Base-by-base conservation (phyloP, 1,139 yeast genomes). In the Yamadazyma triangularis region DNA sequence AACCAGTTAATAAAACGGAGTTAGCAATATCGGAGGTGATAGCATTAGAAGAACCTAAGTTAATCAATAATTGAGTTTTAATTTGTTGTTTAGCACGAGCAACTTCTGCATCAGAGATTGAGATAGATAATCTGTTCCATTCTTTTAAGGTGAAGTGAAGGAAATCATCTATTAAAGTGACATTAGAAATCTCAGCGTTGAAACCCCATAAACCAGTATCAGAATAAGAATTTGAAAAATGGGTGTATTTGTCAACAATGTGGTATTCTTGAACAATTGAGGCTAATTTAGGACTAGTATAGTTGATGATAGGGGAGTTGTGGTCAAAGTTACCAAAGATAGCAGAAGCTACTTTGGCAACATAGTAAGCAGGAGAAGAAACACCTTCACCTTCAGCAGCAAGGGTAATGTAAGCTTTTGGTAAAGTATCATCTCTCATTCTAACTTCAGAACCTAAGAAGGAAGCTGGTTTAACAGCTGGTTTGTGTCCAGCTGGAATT, bases 121-220 rank as follows among this genome's bases (percentile, higher is more conserved):
- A 79, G 45, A 79, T 64, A 16, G 88, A 71, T 59, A 82, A 74
- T 72, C 91, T 78, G 72, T 82, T 82, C 93, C 93, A 84, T 70
- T 82, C 83, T 64, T 81, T 84, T 61, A 82, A 69, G 39, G 85
- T 69, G 64, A 83, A 83, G 62, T 84, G 94, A 41, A 77, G 69
- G 44, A 82, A 74, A 53, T 84, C 94, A 59, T 83, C 93, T 47
- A 83, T 61, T 48, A 67, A 64, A 29, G 46, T 59, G 43, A 78
- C 55, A 60, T 80, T 76, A 37, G 80, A 65, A 44, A 79, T 70
- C 53, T 74, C 78, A 41, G 85, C 71, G 55, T 73, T 68, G 66
- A 79, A 79, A 54, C 94, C 94, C 87, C 88, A 84, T 58, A 84
- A 73, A 53, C 93, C 91, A 36, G 80, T 66, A 60, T 82, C 87